These are phyloP conservation scores for Pezicula radicicola DNA, from an alignment of 2,329 filamentous ascomycete species.

Conservation along the genomic window DNA sequence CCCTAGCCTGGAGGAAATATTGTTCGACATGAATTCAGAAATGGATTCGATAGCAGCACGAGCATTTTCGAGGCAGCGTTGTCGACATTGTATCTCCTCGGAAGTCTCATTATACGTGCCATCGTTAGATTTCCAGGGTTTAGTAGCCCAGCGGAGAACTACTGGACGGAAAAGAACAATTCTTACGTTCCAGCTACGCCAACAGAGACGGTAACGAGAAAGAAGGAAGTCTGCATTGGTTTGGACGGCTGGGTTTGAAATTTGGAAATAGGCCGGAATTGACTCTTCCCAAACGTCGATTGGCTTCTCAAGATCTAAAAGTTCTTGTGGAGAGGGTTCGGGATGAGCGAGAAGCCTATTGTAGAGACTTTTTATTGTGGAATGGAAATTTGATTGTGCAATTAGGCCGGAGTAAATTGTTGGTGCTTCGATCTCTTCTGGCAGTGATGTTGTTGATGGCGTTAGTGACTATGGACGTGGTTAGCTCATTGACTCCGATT, in stretches of 20 bases:
- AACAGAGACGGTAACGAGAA: constrained; percentile 32
- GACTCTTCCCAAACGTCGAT: constrained; percentile 39
- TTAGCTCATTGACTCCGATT: background rate
- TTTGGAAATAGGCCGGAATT: constrained; percentile 37
- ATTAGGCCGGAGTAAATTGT: constrained; percentile 40
- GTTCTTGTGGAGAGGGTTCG: constrained; percentile 36
- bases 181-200: constrained; percentile 39
- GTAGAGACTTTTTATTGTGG: constrained; percentile 40
- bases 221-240: constrained; percentile 34
- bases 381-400: constrained; percentile 38
- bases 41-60: constrained; percentile 38
- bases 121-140: constrained; percentile 21
- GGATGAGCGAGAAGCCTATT: constrained; percentile 40
- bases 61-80: constrained; percentile 36
- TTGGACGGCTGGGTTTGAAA: constrained; percentile 28
- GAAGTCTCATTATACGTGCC: constrained; percentile 29
- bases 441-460: constrained; percentile 31
- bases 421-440: constrained; percentile 32
- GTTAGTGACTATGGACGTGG: constrained; percentile 28
- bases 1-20: constrained; percentile 35
- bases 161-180: constrained; percentile 41
- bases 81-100: constrained; percentile 34
- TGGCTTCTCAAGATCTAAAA: constrained; percentile 34
- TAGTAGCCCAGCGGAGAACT: constrained; percentile 34
- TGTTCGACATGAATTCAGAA: constrained; percentile 35